These are phyloP conservation scores for Peronosclerospora sorghi DNA, from an alignment of 352 stramenopile species.

Conservation along the genomic window DNA sequence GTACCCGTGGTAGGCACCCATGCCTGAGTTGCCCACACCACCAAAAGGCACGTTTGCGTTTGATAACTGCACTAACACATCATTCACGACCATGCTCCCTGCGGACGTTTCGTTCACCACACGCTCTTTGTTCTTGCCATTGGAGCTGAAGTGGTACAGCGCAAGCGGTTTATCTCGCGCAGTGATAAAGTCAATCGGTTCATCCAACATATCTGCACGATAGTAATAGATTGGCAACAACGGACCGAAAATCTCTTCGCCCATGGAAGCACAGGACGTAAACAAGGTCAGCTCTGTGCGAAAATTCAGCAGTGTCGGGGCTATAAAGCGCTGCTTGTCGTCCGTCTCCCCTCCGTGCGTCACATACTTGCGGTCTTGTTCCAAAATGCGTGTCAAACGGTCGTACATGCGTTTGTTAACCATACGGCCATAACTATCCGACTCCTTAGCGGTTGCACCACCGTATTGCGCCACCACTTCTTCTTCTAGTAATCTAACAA, in stretches of 20 bases:
- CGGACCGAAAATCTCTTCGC: slow-evolving; percentile 94
- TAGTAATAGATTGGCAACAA: slow-evolving; percentile 89
- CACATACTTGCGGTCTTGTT: slow-evolving; percentile 39
- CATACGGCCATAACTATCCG: slow-evolving; percentile 44
- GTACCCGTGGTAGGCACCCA: slow-evolving; percentile 77
- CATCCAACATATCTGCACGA: slow-evolving; percentile 16
- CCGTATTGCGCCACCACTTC: slow-evolving; percentile 41
- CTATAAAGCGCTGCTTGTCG: slow-evolving; percentile 64
- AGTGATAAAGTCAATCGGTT: slow-evolving; percentile 27
- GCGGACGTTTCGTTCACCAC: slow-evolving; percentile 40
- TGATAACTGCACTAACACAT: slow-evolving; percentile 63
- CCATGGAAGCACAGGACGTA: slow-evolving; percentile 48
- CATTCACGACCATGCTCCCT: slow-evolving; percentile 67
- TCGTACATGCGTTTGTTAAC: slow-evolving; percentile 63
- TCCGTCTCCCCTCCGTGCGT: slow-evolving; percentile 50
- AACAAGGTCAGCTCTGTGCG: slow-evolving; percentile 43
- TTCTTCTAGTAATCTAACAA: slow-evolving; percentile 29
- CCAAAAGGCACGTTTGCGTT: slow-evolving; percentile 72
- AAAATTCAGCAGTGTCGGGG: slow-evolving; percentile 83
- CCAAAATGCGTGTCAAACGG: slow-evolving; percentile 25
- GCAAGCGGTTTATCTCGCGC: slow-evolving; percentile 66
- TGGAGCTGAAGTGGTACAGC: slow-evolving; percentile 76
- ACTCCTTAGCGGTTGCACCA: slow-evolving; percentile 27
- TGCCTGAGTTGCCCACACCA: slow-evolving; percentile 60
- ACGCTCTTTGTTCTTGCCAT: slow-evolving; percentile 26